Conservation (phyloP, 2,329 filamentous ascomycete genomes). For the Sporothrix pallida region DNA sequence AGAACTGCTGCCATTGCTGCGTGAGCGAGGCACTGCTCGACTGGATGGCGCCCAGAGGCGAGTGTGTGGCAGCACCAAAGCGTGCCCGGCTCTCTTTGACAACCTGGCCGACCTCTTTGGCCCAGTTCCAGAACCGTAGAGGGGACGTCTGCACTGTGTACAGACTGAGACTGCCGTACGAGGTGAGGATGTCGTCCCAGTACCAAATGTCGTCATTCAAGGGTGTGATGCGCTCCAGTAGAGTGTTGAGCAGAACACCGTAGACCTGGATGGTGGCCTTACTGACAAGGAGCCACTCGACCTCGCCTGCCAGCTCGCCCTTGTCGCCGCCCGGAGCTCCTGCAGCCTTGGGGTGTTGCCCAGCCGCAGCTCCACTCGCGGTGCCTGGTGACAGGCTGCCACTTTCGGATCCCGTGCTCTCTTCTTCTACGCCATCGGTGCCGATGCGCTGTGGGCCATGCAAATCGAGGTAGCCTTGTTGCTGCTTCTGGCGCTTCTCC, state of each 20-base stretch:
- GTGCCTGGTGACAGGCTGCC: constrained; percentile 25
- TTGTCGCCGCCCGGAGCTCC: constrained; percentile 40
- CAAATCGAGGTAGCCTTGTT: constrained; percentile 23
- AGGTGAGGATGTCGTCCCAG: constrained; percentile 87
- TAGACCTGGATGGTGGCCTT: constrained; percentile 94
- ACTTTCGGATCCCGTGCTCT: constrained; percentile 19
- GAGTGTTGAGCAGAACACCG: constrained; percentile 74
- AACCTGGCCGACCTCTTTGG: constrained; percentile 60
- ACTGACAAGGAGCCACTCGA: constrained; percentile 88
- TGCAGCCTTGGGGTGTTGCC: constrained; percentile 7
- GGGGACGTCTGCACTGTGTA: constrained; percentile 90
- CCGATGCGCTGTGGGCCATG: constrained; percentile 26
- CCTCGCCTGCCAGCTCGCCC: constrained; percentile 70
- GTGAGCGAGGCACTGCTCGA: constrained; percentile 47
- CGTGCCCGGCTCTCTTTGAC: constrained; percentile 65
- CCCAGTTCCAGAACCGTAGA: constrained; percentile 72
- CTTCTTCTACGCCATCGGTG: constrained; percentile 35
- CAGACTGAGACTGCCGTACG: constrained; percentile 76
- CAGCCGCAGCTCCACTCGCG: background rate
- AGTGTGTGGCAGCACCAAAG: constrained; percentile 44
- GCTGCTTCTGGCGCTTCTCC: constrained; percentile 22
- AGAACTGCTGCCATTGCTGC: constrained; percentile 72
- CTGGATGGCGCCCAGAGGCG: constrained; percentile 37
- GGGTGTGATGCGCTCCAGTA: constrained; percentile 82
- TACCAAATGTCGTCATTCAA: constrained; percentile 91